Percentiles rank a stretch among this genome's conserved stretches.
Conservation (phyloP, 202 grass and related monocot species). For the Cymbopogon flexuosus region DNA sequence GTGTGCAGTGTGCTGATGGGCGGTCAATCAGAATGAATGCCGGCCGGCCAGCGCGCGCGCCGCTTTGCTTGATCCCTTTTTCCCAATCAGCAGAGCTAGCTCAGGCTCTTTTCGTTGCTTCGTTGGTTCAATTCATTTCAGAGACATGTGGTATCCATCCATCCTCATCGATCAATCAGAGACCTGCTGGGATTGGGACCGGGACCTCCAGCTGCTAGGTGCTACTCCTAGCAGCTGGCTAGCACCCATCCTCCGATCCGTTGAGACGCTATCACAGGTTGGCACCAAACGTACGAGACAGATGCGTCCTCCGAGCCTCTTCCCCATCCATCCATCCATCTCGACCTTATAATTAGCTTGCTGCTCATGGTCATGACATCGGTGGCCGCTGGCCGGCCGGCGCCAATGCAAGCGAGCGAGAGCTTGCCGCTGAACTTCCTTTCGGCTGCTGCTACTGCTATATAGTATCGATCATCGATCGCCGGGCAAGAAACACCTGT, state of each 20-base stretch:
- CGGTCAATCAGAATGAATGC: conserved; percentile 25
- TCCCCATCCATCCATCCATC: background rate
- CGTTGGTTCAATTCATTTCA: background rate
- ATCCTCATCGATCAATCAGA: conserved; percentile 20
- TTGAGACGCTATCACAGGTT: conserved; percentile 11
- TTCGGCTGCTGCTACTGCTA: background rate
- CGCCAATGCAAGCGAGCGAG: background rate
- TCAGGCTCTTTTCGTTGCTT: background rate
- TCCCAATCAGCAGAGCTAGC: background rate
- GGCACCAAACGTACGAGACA: conserved; percentile 19
- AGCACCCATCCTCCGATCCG: background rate
- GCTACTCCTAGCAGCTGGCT: background rate
- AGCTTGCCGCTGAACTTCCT: background rate
- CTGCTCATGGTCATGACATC: background rate
- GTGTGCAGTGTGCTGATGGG: background rate
- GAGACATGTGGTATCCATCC: background rate
- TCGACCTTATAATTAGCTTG: background rate
- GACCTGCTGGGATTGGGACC: background rate
- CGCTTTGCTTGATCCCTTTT: background rate
- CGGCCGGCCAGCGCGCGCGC: background rate
- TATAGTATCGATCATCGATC: background rate
- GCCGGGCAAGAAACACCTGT: background rate
- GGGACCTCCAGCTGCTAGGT: background rate
- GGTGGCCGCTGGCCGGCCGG: too few relatives aligned
- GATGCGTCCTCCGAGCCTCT: background rate